Conservation (phyloP, 169 alveolate species). For the Cryptosporidium sp. region DNA sequence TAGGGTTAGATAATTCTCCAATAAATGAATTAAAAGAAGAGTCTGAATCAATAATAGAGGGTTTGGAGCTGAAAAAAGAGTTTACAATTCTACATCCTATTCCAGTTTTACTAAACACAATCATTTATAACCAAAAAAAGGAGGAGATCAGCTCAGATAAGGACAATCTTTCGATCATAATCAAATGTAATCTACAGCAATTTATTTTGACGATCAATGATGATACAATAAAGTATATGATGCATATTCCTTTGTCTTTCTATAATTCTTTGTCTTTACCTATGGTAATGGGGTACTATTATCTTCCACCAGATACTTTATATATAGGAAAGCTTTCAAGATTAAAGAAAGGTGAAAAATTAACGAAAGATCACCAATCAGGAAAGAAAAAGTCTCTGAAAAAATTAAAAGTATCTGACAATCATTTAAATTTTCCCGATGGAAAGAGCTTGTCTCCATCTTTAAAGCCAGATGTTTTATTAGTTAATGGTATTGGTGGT, state of each 20-base stretch:
- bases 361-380: background rate
- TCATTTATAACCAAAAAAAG: constrained; percentile 10
- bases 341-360: background rate
- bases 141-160: constrained; percentile 36
- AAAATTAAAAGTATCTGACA: background rate
- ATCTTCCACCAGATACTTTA: constrained; percentile 43
- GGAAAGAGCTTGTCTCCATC: too few species aligned
- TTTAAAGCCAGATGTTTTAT: too few species aligned
- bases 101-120: constrained; percentile 26
- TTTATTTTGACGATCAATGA: constrained; percentile 24
- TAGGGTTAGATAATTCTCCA: background rate
- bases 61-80: constrained; percentile 9
- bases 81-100: constrained; percentile 56
- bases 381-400: background rate
- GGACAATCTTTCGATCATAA: constrained; percentile 23
- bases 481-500: too few species aligned
- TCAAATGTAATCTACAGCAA: constrained; percentile 45
- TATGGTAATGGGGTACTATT: constrained; percentile 44
- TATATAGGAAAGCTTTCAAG: background rate
- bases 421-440: too few species aligned
- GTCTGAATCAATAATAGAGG: background rate
- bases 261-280: constrained; percentile 35
- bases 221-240: constrained; percentile 42
- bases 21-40: background rate
- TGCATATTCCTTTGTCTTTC: constrained; percentile 67